Conservation (phyloP, 805 yeast genomes). For the Lachancea dasiensis region DNA sequence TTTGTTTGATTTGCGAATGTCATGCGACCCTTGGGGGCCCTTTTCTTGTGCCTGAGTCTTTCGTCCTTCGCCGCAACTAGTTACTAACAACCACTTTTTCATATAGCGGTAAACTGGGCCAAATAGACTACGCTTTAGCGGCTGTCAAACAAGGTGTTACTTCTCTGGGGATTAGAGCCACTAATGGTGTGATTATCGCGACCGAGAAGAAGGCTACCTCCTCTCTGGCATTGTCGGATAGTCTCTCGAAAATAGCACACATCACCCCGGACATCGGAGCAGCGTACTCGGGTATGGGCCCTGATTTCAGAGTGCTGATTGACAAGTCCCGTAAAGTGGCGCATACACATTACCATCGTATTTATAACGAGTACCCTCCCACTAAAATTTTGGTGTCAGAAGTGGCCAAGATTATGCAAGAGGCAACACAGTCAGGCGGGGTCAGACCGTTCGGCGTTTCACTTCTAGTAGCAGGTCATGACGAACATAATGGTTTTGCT, state of each 20-base stretch:
- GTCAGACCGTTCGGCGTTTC: slow-evolving; percentile 99
- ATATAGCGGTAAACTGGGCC: slow-evolving; percentile 87
- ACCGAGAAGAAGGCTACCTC: slow-evolving; percentile 90
- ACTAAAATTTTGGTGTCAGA: slow-evolving; percentile 90
- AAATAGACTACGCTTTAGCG: slow-evolving; percentile 94
- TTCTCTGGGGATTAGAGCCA: slow-evolving; percentile 87
- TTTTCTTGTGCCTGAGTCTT: no score
- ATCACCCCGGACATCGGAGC: slow-evolving; percentile 95
- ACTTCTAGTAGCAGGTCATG: slow-evolving; percentile 88
- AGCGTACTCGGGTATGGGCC: slow-evolving; percentile 98
- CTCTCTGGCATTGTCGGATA: slow-evolving; percentile 64
- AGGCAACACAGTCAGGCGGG: slow-evolving; percentile 98
- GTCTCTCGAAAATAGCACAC: slow-evolving; percentile 69
- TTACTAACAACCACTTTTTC: slow-evolving; percentile 8
- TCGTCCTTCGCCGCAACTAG: no score
- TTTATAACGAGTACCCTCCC: slow-evolving; percentile 96
- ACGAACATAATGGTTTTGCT: slow-evolving; percentile 65
- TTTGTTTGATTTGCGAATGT: no score
- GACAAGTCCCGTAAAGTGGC: slow-evolving; percentile 92
- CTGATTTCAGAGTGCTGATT: slow-evolving; percentile 90
- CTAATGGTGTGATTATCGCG: slow-evolving; percentile 94
- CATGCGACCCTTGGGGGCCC: no score
- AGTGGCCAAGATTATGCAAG: slow-evolving; percentile 95
- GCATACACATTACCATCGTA: slow-evolving; percentile 85
- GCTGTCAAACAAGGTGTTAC: slow-evolving; percentile 98